Evolutionary conservation across 768 basidiomycete genomes (phyloP), one percentile per base, ranked within the genome.

Genomic region (Phaeotremella skinneri): DNA sequence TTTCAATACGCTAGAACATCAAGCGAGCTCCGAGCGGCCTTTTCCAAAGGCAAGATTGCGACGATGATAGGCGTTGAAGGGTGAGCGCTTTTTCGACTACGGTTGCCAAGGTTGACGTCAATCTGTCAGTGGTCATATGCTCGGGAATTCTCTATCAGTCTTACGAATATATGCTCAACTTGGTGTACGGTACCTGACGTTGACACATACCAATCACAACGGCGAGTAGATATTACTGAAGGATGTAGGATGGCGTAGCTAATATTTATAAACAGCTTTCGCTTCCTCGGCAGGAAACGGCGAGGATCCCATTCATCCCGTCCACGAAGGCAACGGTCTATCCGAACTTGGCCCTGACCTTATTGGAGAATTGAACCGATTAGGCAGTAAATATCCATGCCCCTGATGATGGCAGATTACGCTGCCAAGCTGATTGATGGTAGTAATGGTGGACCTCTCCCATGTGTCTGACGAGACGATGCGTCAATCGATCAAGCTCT

Each of bases 391-490:
- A 21, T 45, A 13, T 14, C 13, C 17, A 37, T 37, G 9, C 17
- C n/a, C n/a, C n/a, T n/a, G n/a, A n/a, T n/a, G n/a, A n/a, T n/a
- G n/a, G n/a, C n/a, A n/a, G n/a, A n/a, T n/a, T n/a, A n/a, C n/a
- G n/a, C n/a, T n/a, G n/a, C n/a, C n/a, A n/a, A n/a, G n/a, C n/a
- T n/a, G n/a, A n/a, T n/a, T n/a, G n/a, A n/a, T n/a, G n/a, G n/a
- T 20, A 30, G 60, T 68, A n/a, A 59, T 68, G 63, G 61, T 68
- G 11, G 67, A 68, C 39, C 57, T 68, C 3, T 62, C 63, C 1
- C 67, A 68, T 49, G 58, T 59, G 11, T 58, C 63, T 1, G 53
- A 54, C 25, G 27, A 65, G 23, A 62, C 61, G 5, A 58, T 58
- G 45, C 37, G 49, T 9, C 51, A 68, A 13, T 60, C 54, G 7